phyloP scores from a whole-genome alignment of 768 basidiomycete species.

The Amanita exitialis region DNA sequence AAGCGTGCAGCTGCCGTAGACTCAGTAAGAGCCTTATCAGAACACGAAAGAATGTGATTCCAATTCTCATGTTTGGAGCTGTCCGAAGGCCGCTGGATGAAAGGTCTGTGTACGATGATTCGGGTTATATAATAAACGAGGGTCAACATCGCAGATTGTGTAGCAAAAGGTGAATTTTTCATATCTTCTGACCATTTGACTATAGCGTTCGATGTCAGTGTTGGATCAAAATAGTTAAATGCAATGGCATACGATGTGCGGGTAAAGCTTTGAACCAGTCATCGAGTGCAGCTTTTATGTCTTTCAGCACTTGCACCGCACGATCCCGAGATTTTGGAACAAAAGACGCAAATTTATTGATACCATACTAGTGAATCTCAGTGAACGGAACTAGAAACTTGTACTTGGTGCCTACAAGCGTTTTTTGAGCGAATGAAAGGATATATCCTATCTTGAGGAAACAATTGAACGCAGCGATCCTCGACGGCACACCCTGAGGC shows the following conservation, averaged over 20 bases:
- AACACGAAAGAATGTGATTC: not conserved
- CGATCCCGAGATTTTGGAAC: conserved; percentile 43
- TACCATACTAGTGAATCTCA: conserved; percentile 44
- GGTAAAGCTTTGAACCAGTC: conserved; percentile 68
- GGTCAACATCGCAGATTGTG: conserved; percentile 49
- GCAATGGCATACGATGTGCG: conserved; percentile 40
- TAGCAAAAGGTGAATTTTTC: conserved; percentile 35
- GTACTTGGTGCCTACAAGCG: conserved; percentile 38
- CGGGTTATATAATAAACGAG: conserved; percentile 49
- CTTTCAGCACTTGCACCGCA: conserved; percentile 49
- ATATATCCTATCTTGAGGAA: conserved; percentile 61
- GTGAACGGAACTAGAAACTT: not conserved
- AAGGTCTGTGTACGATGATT: conserved; percentile 64
- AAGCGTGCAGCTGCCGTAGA: conserved; percentile 55
- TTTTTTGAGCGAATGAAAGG: conserved; percentile 56
- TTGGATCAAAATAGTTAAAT: not conserved
- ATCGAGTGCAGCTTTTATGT: conserved; percentile 59
- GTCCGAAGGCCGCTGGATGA: conserved; percentile 31
- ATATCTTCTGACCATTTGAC: conserved; percentile 52
- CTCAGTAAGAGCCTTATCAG: conserved; percentile 31
- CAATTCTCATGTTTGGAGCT: conserved; percentile 18
- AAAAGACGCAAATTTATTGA: conserved; percentile 49
- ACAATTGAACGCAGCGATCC: conserved; percentile 51
- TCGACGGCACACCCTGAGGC: conserved; percentile 48
- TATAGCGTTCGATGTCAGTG: conserved; percentile 14